Conservation (phyloP, 208 protist genomes). For the Leishmania gerbilli region DNA sequence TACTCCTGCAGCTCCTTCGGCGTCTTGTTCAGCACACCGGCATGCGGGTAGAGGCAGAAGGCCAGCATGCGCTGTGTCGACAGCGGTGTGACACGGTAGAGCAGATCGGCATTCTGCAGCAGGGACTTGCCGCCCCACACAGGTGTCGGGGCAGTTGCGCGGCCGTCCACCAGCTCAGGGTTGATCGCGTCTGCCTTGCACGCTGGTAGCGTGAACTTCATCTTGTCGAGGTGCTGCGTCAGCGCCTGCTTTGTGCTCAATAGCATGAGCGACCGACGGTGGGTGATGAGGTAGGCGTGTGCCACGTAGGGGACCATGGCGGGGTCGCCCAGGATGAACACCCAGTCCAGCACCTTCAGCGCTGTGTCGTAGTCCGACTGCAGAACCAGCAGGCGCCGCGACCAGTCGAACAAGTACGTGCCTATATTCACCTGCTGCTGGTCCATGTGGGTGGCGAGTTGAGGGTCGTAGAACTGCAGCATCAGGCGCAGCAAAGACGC, state of each 20-base stretch:
- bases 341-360: constrained; percentile 71
- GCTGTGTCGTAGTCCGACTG: constrained; percentile 38
- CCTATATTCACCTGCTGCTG: constrained; percentile 67
- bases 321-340: constrained; percentile 75
- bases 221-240: constrained; percentile 17
- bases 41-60: constrained; percentile 59
- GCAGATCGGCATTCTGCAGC: constrained; percentile 77
- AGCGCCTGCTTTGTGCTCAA: constrained; percentile 42
- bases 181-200: constrained; percentile 43
- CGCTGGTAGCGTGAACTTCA: constrained; percentile 43
- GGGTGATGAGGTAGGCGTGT: constrained; percentile 61
- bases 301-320: constrained; percentile 74
- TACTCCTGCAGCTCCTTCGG: constrained; percentile 54
- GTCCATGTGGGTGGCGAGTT: constrained; percentile 81
- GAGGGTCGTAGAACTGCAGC: constrained; percentile 92
- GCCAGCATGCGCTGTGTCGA: constrained; percentile 68
- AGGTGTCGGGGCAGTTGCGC: constrained; percentile 49
- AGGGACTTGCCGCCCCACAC: constrained; percentile 69
- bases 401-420: constrained; percentile 54
- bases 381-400: constrained; percentile 58
- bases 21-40: constrained; percentile 48
- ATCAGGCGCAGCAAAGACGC: constrained; percentile 68
- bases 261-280: constrained; percentile 53
- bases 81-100: constrained; percentile 70
- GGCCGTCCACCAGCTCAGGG: constrained; percentile 47